phyloP scores from a whole-genome alignment of 805 yeast genomes.

The Lachancea fermentati region DNA sequence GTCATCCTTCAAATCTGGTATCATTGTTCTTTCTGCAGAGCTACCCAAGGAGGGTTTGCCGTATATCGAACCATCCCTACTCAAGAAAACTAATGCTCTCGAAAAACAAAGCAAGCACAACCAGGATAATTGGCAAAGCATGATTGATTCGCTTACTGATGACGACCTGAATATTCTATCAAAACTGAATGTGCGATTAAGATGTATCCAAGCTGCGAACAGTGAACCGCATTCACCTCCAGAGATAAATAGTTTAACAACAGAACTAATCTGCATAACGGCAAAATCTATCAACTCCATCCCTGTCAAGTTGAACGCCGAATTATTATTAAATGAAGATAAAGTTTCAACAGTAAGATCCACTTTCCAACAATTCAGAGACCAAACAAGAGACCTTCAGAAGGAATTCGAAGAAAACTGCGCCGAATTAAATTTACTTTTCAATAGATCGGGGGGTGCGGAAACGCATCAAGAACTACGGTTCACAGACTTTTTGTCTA shows the following conservation, averaged over 20 bases:
- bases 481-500: slow-evolving; percentile 27
- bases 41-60: slow-evolving; percentile 35
- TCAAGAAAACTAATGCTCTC: slow-evolving; percentile 34
- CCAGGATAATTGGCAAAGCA: slow-evolving; percentile 32
- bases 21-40: slow-evolving; percentile 27
- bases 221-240: slow-evolving; percentile 30
- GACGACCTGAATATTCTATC: slow-evolving; percentile 26
- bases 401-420: slow-evolving; percentile 20
- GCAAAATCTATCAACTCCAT: slow-evolving; percentile 34
- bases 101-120: slow-evolving; percentile 32
- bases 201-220: slow-evolving; percentile 31
- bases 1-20: slow-evolving; percentile 22
- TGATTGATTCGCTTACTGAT: slow-evolving; percentile 25
- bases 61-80: slow-evolving; percentile 34
- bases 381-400: slow-evolving; percentile 12
- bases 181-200: slow-evolving; percentile 27
- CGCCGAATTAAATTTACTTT: slow-evolving; percentile 23
- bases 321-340: slow-evolving; percentile 23
- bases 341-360: slow-evolving; percentile 20
- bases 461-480: slow-evolving; percentile 19
- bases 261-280: slow-evolving; percentile 33
- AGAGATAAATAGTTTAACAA: slow-evolving; percentile 24
- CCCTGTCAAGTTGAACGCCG: slow-evolving; percentile 38
- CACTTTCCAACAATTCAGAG: slow-evolving; percentile 18
- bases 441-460: slow-evolving; percentile 17